Percentiles rank a stretch among this genome's conserved stretches.
phyloP scores from a whole-genome alignment of 805 yeast genomes.

The Candida verbasci region DNA sequence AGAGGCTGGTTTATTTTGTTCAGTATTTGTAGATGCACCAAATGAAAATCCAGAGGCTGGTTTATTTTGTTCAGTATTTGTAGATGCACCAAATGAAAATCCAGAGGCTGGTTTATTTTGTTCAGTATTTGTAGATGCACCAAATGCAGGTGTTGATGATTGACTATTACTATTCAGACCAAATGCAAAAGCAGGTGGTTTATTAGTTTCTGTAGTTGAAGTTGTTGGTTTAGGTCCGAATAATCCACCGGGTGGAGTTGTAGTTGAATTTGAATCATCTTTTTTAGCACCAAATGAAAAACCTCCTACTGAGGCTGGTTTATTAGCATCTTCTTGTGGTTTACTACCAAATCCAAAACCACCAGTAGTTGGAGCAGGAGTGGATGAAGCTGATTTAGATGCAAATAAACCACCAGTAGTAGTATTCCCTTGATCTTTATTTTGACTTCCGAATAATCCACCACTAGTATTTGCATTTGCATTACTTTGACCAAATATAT shows the following conservation, averaged over 20 bases:
- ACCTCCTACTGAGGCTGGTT: constrained; percentile 1
- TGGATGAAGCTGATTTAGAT: background rate
- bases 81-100: constrained; percentile 2
- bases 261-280: constrained; percentile 4
- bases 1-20: background rate
- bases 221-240: constrained; percentile 12
- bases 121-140: constrained; percentile 7
- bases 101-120: constrained; percentile 6
- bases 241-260: constrained; percentile 9
- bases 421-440: constrained; percentile 7
- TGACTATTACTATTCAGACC: constrained; percentile 7
- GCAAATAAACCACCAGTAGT: constrained; percentile 7
- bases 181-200: background rate
- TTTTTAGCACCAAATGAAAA: constrained; percentile 12
- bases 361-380: background rate
- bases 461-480: constrained; percentile 2
- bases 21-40: background rate
- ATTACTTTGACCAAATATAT: constrained; percentile 12
- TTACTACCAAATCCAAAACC: constrained; percentile 13
- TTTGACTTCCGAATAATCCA: constrained; percentile 10
- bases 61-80: background rate
- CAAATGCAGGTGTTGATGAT: constrained; percentile 10
- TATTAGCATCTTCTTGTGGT: constrained; percentile 11
- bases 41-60: constrained; percentile 1
- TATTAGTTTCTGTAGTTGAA: background rate